phyloP scores from a whole-genome alignment of 1,284 basidiomycete genomes.

The Puccinia horiana region DNA sequence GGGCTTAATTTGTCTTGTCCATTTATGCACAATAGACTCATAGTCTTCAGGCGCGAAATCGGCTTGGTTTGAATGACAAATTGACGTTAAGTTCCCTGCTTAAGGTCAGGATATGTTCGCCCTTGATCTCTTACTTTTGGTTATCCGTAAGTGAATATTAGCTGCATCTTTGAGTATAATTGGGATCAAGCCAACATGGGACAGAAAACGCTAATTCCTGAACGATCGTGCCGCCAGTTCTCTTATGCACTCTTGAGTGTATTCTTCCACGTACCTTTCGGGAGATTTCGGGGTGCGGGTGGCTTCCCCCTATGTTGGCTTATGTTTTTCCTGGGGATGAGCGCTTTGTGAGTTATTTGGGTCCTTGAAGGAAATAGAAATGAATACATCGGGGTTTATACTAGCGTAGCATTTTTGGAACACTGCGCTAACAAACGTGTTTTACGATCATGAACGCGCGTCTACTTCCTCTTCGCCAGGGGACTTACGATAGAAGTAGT shows the following conservation, averaged over 20 bases:
- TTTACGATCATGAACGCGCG: background rate
- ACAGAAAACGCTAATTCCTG: background rate
- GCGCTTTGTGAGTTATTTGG: constrained; percentile 33
- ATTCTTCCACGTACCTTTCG: constrained; percentile 38
- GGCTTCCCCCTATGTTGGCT: constrained; percentile 40
- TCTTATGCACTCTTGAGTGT: constrained; percentile 34
- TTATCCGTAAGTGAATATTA: constrained; percentile 16
- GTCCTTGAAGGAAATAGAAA: no score
- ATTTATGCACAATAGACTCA: background rate
- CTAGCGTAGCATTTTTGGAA: background rate
- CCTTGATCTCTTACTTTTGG: constrained; percentile 41
- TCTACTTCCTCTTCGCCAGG: background rate
- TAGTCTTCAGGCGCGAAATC: constrained; percentile 4
- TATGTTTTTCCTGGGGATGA: constrained; percentile 40
- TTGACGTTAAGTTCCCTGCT: constrained; percentile 28
- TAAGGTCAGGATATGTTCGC: constrained; percentile 18
- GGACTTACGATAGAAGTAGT: constrained; percentile 38
- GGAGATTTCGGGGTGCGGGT: constrained; percentile 4
- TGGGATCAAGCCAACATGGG: background rate
- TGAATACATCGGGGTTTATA: background rate
- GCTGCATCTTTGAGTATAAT: background rate
- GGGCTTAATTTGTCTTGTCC: background rate
- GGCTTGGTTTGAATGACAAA: constrained; percentile 27
- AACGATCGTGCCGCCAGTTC: background rate
- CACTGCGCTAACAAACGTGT: background rate